Evolutionary conservation across 352 stramenopile species (phyloP).

Genomic region (Phytophthora idaei): DNA sequence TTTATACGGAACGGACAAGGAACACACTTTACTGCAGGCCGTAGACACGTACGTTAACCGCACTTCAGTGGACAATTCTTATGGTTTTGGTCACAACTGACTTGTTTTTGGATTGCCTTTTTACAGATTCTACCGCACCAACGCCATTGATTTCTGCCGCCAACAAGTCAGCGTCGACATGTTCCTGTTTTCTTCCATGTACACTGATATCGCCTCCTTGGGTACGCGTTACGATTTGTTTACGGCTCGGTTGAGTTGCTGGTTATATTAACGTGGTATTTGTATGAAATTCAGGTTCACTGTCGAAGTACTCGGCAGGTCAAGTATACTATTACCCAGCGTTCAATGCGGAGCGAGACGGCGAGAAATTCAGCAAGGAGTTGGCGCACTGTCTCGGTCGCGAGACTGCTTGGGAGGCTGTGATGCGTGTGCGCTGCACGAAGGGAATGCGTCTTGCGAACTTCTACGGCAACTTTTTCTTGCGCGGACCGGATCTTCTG

Average conservation of each 20-base stretch:
- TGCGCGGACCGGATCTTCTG: conserved; percentile 97
- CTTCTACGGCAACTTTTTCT: conserved; percentile 99
- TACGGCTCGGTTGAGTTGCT: not conserved
- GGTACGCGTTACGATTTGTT: conserved; percentile 39
- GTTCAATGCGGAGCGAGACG: conserved; percentile 93
- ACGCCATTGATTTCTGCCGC: conserved; percentile 96
- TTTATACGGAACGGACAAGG: conserved; percentile 85
- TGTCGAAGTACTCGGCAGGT: conserved; percentile 96
- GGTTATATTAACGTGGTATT: not conserved
- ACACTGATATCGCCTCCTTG: conserved; percentile 97
- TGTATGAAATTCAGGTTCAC: conserved; percentile 49
- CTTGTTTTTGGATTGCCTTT: conserved; percentile 2
- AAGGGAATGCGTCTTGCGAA: conserved; percentile 97
- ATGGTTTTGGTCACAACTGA: conserved; percentile 1
- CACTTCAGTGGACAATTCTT: not conserved
- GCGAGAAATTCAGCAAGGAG: conserved; percentile 94
- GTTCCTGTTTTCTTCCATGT: conserved; percentile 96
- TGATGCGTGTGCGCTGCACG: conserved; percentile 97
- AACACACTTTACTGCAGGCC: conserved; percentile 91
- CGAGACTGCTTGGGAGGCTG: conserved; percentile 94
- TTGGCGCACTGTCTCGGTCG: conserved; percentile 92
- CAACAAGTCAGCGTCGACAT: conserved; percentile 99
- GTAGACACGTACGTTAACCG: conserved; percentile 71
- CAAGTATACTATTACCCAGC: conserved; percentile 97
- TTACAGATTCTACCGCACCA: conserved; percentile 88